These are phyloP conservation scores for Monosporascus sp. DNA, from an alignment of 2,329 filamentous ascomycete species.

Conservation along the genomic window DNA sequence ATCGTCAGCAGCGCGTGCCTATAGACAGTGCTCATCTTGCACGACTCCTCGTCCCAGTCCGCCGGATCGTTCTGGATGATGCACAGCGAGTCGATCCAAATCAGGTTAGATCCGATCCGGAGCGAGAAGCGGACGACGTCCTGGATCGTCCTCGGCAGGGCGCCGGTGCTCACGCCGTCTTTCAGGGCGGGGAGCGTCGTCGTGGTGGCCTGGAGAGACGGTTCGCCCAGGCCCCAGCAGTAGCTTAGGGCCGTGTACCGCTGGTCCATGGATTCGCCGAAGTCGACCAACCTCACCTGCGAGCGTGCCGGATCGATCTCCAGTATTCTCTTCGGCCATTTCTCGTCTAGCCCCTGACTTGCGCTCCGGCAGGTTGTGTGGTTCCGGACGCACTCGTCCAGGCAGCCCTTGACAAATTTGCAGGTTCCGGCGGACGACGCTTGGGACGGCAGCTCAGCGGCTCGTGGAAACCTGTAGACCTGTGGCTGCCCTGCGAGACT, in stretches of 20 bases:
- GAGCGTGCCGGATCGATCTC: neutral
- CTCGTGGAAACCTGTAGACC: neutral
- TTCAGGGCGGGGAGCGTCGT: neutral
- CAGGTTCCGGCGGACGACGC: neutral
- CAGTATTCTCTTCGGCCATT: constrained; percentile 1
- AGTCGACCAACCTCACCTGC: neutral
- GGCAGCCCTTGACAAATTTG: constrained; percentile 2
- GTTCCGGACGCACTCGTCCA: neutral
- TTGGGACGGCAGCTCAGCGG: neutral
- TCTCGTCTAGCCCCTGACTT: neutral
- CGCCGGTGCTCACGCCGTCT: neutral
- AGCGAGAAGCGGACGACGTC: neutral
- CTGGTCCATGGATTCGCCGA: neutral
- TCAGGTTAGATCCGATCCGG: neutral
- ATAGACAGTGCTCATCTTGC: neutral
- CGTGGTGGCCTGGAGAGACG: neutral
- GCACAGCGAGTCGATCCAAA: neutral
- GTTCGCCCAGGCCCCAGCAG: constrained; percentile 2
- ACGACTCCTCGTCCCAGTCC: neutral
- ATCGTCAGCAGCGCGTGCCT: neutral
- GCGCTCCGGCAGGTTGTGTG: constrained; percentile 1
- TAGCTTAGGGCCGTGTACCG: constrained; percentile 5
- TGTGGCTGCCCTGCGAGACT: neutral
- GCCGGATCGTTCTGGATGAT: neutral
- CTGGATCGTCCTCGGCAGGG: neutral